Base-by-base conservation (phyloP, 257 asterid species). In the Craterostigma plantagineum region DNA sequence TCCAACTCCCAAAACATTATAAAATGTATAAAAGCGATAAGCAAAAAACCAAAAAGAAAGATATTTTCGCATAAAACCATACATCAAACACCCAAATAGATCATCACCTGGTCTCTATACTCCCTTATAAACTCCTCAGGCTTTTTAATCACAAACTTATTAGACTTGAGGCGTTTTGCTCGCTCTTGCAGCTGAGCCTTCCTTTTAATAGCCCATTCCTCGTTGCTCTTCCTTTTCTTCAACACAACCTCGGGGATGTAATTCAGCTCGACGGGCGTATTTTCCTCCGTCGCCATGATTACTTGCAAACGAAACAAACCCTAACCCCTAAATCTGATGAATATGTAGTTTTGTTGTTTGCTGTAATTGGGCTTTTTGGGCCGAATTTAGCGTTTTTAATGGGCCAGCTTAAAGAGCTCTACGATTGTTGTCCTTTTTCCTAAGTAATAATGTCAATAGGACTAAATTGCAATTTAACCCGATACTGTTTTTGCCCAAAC, bases 141-240 rank as follows among this genome's bases (percentile, higher is more conserved):
- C 63, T 79, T 87, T 66, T 79, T 87, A 48, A 82, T 68, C 55
- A 60, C 48, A 35, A 56, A 49, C 39, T 14, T 75, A 42, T 51
- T 60, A 27, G 82, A 38, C 45, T 76, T 82, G 16, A 15, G 69
- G 44, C 69, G 70, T 67, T 72, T 79, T 18, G 52, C 75, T 69
- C 68, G 68, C 71, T 82, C 91, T 56, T 79, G 68, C 33, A 66
- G 18, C 59, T 75, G 91, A 47, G 68, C 63, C 48, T 72, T 87
- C 59, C 92, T 79, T 35, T 60, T 69, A 38, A 87, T 62, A 7
- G 93, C 93, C 95, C 95, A 82, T 40, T 73, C 67, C 61, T 87
- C 98, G 50, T 79, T 87, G 69, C 62, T 82, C 73, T 63, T 87
- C 73, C 95, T 72, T 67, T 82, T 82, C 83, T 87, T 79, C 69